These are phyloP conservation scores for Isoetes taiwanensis DNA, from an alignment of 75 land plant species.

Conservation along the genomic window DNA sequence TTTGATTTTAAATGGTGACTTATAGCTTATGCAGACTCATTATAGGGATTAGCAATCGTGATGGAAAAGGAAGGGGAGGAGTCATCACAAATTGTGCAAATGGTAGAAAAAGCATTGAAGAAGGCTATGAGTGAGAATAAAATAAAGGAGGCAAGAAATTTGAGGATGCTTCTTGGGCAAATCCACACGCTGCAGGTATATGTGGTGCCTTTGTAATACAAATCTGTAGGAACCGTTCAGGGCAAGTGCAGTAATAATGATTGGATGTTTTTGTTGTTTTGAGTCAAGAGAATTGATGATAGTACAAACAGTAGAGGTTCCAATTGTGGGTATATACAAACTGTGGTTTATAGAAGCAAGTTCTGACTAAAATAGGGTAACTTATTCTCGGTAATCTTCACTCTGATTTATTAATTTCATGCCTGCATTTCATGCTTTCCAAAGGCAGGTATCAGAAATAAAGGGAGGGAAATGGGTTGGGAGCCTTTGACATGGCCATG, in stretches of 20 bases:
- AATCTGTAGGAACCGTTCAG: neutral
- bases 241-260: neutral
- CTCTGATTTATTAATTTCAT: no score
- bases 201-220: neutral
- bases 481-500: no score
- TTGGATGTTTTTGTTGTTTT: neutral
- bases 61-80: conserved; percentile 22
- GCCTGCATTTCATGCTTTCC: no score
- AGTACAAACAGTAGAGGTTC: neutral
- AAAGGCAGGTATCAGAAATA: no score
- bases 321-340: no score
- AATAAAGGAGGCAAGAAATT: conserved; percentile 14
- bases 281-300: neutral
- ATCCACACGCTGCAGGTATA: conserved; percentile 20
- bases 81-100: conserved; percentile 11
- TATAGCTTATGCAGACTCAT: no score
- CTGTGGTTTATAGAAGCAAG: no score
- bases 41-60: conserved; percentile 24
- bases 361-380: no score
- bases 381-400: no score
- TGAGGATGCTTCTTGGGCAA: conserved; percentile 29
- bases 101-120: conserved; percentile 19
- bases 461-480: no score
- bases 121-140: conserved; percentile 7
- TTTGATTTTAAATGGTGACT: neutral